These are phyloP conservation scores for Capsella bursapastoris DNA, from an alignment of 345 rosid genomes.

Conservation along the genomic window DNA sequence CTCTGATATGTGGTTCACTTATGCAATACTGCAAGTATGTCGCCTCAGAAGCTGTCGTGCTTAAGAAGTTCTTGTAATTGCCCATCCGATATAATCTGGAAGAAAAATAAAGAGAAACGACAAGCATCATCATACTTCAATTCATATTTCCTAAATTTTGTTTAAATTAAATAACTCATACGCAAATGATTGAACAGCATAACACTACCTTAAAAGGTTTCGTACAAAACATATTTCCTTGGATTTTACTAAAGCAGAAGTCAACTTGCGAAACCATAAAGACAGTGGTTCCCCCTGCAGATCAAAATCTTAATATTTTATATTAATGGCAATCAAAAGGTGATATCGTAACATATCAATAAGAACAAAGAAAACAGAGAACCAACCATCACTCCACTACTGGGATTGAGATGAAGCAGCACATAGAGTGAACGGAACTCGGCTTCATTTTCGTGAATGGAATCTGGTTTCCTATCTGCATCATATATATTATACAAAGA, in stretches of 20 bases:
- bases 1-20: slow-evolving; percentile 63
- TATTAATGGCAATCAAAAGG: slow-evolving; percentile 24
- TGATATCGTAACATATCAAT: slow-evolving; percentile 28
- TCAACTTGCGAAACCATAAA: slow-evolving; percentile 74
- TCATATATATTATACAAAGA: slow-evolving; percentile 81
- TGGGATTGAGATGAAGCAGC: slow-evolving; percentile 78
- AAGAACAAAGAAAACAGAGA: slow-evolving; percentile 38
- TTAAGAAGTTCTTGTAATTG: slow-evolving; percentile 67
- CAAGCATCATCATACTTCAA: background rate
- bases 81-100: slow-evolving; percentile 66
- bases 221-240: slow-evolving; percentile 81
- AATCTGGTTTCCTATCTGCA: slow-evolving; percentile 54
- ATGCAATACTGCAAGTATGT: slow-evolving; percentile 80
- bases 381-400: slow-evolving; percentile 60
- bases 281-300: slow-evolving; percentile 90
- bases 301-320: slow-evolving; percentile 30
- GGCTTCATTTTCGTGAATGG: slow-evolving; percentile 59
- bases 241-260: slow-evolving; percentile 59
- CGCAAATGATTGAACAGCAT: slow-evolving; percentile 10
- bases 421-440: slow-evolving; percentile 80
- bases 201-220: slow-evolving; percentile 61
- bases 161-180: slow-evolving; percentile 9
- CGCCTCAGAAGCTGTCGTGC: slow-evolving; percentile 64
- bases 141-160: background rate
- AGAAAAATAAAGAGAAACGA: background rate